Base-by-base conservation (phyloP, 1,284 basidiomycete species). In the Naganishia cerealis region DNA sequence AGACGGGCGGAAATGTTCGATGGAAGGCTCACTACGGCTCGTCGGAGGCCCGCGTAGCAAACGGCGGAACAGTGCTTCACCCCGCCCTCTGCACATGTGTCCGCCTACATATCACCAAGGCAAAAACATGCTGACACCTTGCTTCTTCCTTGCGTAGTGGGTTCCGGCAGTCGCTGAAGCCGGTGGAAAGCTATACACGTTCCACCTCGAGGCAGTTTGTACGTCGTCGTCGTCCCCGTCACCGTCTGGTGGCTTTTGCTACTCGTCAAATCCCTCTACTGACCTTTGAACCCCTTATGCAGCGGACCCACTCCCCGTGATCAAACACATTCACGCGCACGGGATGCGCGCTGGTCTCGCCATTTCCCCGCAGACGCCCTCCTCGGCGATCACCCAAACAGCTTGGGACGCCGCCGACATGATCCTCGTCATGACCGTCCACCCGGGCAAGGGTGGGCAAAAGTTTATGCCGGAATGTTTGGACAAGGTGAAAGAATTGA, bases 351-450 rank as follows among this genome's bases (percentile, higher is more conserved):
- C 91, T 5, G 94, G 93, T 24, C 88, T 97, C 36, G 94, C 94
- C 57, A 94, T 98, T 75, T 95, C 92, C 3, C 94, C 94, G 8
- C 90, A 92, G 74, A 97, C 94, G 0, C 90, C 90, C 6, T 89
- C 92, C 16, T 84, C 85, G 2, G 88, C 87, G 57, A 92, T 98
- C 77, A 89, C 92, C 55, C 88, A 94, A 77, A 87, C 87, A 65
- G 84, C 96, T 61, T 94, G 85, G 24, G 77, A 86, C 29, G 86
- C 86, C 9, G 92, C 89, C 8, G 94, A 98, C 80, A 91, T 96
- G 88, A 85, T 97, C 21, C 87, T 98, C 71, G 94, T 98, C 76
- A 98, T 98, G 94, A 98, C 94, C 13, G 94, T 98, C 38, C 88
- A 91, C 76, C 94, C 94, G 50, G 92, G 92, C 56, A 87, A 87